Base-by-base conservation (phyloP, 2,329 filamentous ascomycete genomes). In the Lachnellula cervina region DNA sequence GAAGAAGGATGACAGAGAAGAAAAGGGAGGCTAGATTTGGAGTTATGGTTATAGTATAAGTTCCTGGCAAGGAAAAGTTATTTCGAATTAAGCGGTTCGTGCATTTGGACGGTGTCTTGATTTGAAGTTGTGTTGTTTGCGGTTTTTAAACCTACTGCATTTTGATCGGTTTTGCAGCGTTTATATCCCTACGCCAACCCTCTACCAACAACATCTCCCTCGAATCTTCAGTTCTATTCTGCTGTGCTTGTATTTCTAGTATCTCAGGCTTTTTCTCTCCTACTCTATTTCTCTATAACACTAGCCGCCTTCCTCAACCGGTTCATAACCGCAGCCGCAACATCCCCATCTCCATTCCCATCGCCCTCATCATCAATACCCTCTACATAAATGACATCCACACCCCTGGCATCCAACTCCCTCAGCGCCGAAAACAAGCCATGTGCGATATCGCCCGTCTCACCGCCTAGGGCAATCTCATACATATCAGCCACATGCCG, bases 291-390 rank as follows among this genome's bases (percentile, higher is more conserved):
- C 45, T 64, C 56, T 17, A 68, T 67, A 9, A 64, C 78, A 21
- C 80, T 82, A 23, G 89, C 88, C 54, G 89, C 89, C 74, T 93
- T 93, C 61, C 88, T 81, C 55, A 93, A 77, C 62, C 89, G 79
- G 67, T 93, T 93, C 87, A 93, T 92, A 62, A 93, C 85, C 23
- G 89, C 94, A 23, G 90, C 89, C 19, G 91, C 90, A 64, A 94
- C 86, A 69, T 32, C 28, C 28, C 28, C 28, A 32, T 11, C 28
- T 9, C 28, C 28, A 11, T 28, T 28, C 8, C 28, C 8, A 28
- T 94, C 89, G 34, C 88, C 85, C 57, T 87, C 83, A 57, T 89
- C 88, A 58, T 83, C 78, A 55, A 97, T 88, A 2, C 93, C 93
- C 70, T 99, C 94, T 11, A 97, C 90, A 64, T 92, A 89, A 51